Conservation (phyloP, 495 filamentous ascomycete genomes). For the Acidiella bohemica region DNA sequence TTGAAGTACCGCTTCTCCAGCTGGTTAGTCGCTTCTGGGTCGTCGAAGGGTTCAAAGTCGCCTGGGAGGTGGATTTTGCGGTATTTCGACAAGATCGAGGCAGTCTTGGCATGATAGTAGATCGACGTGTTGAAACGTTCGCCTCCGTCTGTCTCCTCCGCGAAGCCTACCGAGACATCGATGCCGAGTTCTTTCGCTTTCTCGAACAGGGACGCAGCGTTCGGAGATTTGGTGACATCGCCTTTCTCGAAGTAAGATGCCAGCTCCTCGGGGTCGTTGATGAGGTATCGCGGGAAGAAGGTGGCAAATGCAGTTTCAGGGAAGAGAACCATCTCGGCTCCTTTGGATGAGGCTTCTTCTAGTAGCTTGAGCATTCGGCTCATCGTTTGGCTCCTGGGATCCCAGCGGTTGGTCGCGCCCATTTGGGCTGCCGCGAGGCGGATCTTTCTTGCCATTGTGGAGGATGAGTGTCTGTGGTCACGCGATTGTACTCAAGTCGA, state of each 20-base stretch:
- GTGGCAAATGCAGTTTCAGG: slow-evolving; percentile 38
- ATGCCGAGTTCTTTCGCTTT: slow-evolving; percentile 30
- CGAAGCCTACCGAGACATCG: slow-evolving; percentile 38
- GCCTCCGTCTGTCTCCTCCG: slow-evolving; percentile 28
- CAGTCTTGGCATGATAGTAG: slow-evolving; percentile 34
- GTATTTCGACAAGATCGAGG: slow-evolving; percentile 34
- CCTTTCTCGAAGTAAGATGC: slow-evolving; percentile 35
- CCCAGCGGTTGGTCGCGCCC: slow-evolving; percentile 12
- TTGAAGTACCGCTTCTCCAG: slow-evolving; percentile 40
- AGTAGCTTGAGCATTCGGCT: slow-evolving; percentile 34
- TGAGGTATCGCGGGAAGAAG: slow-evolving; percentile 38
- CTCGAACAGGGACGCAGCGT: slow-evolving; percentile 35
- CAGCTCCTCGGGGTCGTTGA: slow-evolving; percentile 28
- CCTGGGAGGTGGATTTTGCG: slow-evolving; percentile 40
- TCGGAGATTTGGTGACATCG: slow-evolving; percentile 25
- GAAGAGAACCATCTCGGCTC: slow-evolving; percentile 35
- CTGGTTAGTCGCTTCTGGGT: slow-evolving; percentile 35
- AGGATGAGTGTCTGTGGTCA: neutral
- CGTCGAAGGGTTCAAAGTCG: slow-evolving; percentile 33
- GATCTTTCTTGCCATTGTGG: slow-evolving; percentile 8
- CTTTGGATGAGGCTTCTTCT: slow-evolving; percentile 27
- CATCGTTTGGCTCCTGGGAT: slow-evolving; percentile 27
- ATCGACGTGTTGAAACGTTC: slow-evolving; percentile 33
- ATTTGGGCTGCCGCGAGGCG: slow-evolving; percentile 17
- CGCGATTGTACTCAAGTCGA: too few relatives aligned